Conservation (phyloP, 83 land plant species). For the Picea abies region DNA sequence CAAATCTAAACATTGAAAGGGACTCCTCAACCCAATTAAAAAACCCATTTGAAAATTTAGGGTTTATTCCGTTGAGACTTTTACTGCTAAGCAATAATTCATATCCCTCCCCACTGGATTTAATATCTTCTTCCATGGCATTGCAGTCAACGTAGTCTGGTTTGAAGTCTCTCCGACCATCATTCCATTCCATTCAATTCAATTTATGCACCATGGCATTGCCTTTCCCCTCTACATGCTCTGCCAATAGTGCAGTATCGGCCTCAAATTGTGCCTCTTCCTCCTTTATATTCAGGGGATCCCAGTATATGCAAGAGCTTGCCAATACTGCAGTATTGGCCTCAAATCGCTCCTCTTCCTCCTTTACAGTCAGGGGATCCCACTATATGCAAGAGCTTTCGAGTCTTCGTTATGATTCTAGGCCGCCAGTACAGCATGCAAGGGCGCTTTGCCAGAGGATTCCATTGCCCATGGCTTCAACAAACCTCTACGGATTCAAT, state of each 20-base stretch:
- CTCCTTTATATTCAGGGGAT: not conserved
- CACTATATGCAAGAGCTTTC: not conserved
- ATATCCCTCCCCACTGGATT: too few relatives aligned
- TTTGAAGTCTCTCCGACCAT: too few relatives aligned
- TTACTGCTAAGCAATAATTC: too few relatives aligned
- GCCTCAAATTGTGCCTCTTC: not conserved
- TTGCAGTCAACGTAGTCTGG: too few relatives aligned
- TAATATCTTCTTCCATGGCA: too few relatives aligned
- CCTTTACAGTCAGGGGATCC: not conserved
- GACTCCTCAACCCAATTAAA: too few relatives aligned
- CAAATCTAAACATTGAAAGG: too few relatives aligned
- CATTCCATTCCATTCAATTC: too few relatives aligned
- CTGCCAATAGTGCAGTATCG: not conserved
- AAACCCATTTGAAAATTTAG: too few relatives aligned
- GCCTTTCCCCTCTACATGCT: not conserved
- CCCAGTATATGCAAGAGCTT: not conserved
- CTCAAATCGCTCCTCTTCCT: not conserved
- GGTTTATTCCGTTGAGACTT: too few relatives aligned
- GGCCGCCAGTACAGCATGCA: not conserved
- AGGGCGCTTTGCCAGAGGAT: not conserved
- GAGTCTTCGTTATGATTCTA: not conserved
- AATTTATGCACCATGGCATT: not conserved
- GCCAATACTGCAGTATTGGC: not conserved
- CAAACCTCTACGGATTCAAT: not conserved
- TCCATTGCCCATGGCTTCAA: constrained; percentile 9